Percentiles rank a stretch among this genome's conserved stretches.
Evolutionary conservation across 2,329 filamentous ascomycete species (phyloP).

Genomic region (Cytospora leucostoma): DNA sequence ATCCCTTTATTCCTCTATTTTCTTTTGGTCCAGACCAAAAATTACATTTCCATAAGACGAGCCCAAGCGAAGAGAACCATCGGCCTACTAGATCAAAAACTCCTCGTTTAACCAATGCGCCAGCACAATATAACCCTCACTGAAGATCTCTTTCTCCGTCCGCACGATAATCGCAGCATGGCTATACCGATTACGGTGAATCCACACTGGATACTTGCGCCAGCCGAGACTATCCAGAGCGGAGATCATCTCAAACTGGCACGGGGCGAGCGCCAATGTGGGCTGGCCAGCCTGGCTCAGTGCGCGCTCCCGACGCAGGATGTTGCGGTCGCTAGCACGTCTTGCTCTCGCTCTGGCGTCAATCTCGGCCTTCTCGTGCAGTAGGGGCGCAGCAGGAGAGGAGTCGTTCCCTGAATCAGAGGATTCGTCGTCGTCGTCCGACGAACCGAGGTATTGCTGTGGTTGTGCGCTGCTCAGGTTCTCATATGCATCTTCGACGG

Average conservation of each 20-base stretch:
- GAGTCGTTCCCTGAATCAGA: slow-evolving; percentile 19
- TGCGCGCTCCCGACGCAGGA: slow-evolving; percentile 44
- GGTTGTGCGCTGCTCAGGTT: slow-evolving; percentile 67
- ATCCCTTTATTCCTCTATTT: background rate
- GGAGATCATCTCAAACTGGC: slow-evolving; percentile 84
- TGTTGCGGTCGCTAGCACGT: slow-evolving; percentile 38
- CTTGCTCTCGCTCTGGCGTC: slow-evolving; percentile 33
- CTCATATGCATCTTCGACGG: slow-evolving; percentile 78
- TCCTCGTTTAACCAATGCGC: slow-evolving; percentile 78
- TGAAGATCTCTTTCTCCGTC: slow-evolving; percentile 64
- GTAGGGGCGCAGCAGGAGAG: background rate
- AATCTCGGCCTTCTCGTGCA: slow-evolving; percentile 33
- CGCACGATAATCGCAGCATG: slow-evolving; percentile 91
- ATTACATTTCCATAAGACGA: background rate
- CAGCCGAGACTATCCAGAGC: slow-evolving; percentile 68
- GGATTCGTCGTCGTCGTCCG: slow-evolving; percentile 32
- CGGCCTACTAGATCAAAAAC: slow-evolving; percentile 59
- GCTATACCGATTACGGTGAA: slow-evolving; percentile 75
- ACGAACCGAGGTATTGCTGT: slow-evolving; percentile 68
- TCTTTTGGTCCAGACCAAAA: background rate
- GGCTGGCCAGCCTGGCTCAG: slow-evolving; percentile 53
- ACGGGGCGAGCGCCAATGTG: slow-evolving; percentile 73
- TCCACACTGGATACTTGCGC: slow-evolving; percentile 70
- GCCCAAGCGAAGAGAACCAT: background rate
- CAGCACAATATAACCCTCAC: slow-evolving; percentile 76